Evolutionary conservation across 2,329 filamentous ascomycete genomes (phyloP).

Genomic region (Camillea tinctor): DNA sequence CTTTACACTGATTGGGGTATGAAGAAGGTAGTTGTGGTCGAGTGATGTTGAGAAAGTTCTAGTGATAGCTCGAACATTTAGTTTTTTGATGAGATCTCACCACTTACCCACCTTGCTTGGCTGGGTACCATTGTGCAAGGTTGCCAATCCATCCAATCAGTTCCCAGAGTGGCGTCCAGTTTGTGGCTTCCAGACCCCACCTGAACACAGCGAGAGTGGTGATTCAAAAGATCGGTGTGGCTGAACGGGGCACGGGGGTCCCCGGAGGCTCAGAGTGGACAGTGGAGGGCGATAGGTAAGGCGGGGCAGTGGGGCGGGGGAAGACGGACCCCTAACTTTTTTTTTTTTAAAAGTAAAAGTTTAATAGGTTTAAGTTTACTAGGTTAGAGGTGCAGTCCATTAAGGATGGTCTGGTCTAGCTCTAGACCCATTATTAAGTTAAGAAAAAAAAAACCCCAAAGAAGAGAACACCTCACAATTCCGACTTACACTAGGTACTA

Average conservation of each 20-base stretch:
- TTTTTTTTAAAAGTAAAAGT: no score
- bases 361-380: neutral
- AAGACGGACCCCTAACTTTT: neutral
- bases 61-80: no score
- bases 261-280: neutral
- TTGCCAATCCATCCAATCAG: no score
- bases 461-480: neutral
- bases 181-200: neutral
- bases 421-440: neutral
- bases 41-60: no score
- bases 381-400: neutral
- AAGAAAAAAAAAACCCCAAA: neutral
- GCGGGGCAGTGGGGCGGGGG: conserved; percentile 1
- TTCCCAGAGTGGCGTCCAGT: neutral
- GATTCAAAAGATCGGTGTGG: neutral
- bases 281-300: neutral
- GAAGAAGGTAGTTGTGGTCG: no score
- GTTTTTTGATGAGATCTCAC: no score
- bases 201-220: neutral
- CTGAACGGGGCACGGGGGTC: neutral
- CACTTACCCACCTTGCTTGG: no score
- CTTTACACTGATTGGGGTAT: no score
- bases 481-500: no score
- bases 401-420: neutral
- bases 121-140: no score